Evolutionary conservation across 2,329 filamentous ascomycete genomes (phyloP), one percentile per base, ranked within the genome.

Genomic region (Fusarium albosuccineum): DNA sequence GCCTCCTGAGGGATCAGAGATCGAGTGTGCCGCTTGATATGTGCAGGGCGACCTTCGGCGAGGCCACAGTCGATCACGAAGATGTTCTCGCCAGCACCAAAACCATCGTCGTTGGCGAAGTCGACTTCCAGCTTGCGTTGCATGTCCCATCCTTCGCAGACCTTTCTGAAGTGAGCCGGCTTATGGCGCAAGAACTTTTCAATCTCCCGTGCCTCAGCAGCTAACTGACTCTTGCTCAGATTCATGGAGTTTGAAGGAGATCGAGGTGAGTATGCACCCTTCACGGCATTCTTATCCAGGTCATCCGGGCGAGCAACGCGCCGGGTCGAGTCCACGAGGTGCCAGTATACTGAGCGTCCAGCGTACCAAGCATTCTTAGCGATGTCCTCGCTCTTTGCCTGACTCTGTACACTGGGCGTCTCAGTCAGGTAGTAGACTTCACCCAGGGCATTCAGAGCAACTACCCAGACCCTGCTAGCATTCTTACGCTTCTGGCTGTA

Each of bases 71-170:
- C 85, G 46, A 97, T 84, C 3, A 97, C 85, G 27, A 97, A 83
- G 39, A 97, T 82, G 14, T 85, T 86, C 77, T 97, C 95, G 17
- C 94, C 94, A 27, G 89, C 90, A 49, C 89, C 87, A 56, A 87
- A 82, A n/a, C 88, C 87, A 78, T 96, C 92, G 68, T 94, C 92
- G 17, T 88, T 89, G 40, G 91, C 91, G 79, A 97, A 98, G 75
- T 99, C 96, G 3, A 97, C 93, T 72, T 96, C 91, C 3, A 98
- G 82, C 64, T 83, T 89, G 62, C 94, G 88, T 54, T 89, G 89
- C 94, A 98, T 98, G 73, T 98, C 92, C 95, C 96, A 98, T 3
- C 92, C 91, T 42, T 91, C 82, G 73, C 92, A 98, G 1, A 88
- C 83, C 72, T 89, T 90, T 22, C 90, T 89, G 76, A 97, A 97